phyloP scores from a whole-genome alignment of 345 rosid genomes.

The Laguncularia racemosa region DNA sequence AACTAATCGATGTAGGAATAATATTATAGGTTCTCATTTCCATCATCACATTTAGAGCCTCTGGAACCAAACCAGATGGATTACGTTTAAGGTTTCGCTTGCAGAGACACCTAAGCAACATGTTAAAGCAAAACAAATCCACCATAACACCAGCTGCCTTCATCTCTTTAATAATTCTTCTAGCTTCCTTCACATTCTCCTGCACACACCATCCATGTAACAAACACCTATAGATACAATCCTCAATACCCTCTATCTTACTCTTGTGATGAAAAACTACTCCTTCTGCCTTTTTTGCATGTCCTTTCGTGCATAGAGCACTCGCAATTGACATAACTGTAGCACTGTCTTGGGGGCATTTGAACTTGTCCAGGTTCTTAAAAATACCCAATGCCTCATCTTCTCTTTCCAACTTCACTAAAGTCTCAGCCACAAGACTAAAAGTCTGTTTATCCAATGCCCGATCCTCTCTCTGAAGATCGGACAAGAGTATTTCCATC shows the following conservation, averaged over 20 bases:
- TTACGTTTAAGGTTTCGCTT: conserved; percentile 48
- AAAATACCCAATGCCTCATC: conserved; percentile 82
- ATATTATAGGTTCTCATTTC: conserved; percentile 63
- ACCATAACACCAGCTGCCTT: conserved; percentile 45
- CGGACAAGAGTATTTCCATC: conserved; percentile 55
- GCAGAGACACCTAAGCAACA: conserved; percentile 68
- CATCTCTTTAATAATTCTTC: conserved; percentile 71
- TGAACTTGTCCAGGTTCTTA: conserved; percentile 77
- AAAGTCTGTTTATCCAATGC: conserved; percentile 57
- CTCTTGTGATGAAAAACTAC: conserved; percentile 65
- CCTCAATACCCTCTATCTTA: conserved; percentile 34
- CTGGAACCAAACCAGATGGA: conserved; percentile 82
- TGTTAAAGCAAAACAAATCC: conserved; percentile 65
- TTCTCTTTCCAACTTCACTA: conserved; percentile 69
- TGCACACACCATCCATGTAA: conserved; percentile 63
- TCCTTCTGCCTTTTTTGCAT: conserved; percentile 73
- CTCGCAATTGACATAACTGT: conserved; percentile 48
- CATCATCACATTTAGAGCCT: conserved; percentile 79
- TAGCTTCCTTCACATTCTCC: conserved; percentile 59
- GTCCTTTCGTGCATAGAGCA: conserved; percentile 76
- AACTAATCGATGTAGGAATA: conserved; percentile 54
- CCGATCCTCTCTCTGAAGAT: conserved; percentile 48
- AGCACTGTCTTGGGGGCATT: conserved; percentile 49
- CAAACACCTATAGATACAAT: conserved; percentile 53
- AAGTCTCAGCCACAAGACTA: conserved; percentile 46